These are phyloP conservation scores for Trichoderma asperellum DNA, from an alignment of 2,329 filamentous ascomycete genomes.

Conservation along the genomic window DNA sequence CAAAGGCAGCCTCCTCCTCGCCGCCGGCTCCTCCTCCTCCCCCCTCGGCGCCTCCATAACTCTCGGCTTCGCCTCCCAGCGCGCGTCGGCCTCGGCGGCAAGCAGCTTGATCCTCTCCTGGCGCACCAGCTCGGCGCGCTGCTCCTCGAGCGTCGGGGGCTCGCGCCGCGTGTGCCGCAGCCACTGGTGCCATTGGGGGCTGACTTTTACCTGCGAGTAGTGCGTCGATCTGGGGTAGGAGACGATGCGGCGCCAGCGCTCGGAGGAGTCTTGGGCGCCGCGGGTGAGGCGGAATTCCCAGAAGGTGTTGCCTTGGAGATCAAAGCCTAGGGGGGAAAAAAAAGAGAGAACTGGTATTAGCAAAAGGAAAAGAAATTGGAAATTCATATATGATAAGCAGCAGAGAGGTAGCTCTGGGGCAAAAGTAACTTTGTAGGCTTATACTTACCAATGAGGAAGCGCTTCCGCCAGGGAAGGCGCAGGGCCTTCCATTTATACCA, in stretches of 20 bases:
- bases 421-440: not conserved
- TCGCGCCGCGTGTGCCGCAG: slow-evolving; percentile 61
- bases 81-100: slow-evolving; percentile 64
- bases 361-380: not conserved
- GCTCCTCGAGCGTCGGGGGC: slow-evolving; percentile 61
- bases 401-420: not conserved
- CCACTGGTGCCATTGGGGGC: slow-evolving; percentile 71
- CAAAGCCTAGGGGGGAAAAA: slow-evolving; percentile 53
- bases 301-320: slow-evolving; percentile 69
- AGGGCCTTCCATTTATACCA: slow-evolving; percentile 68
- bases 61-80: slow-evolving; percentile 64
- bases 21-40: slow-evolving; percentile 26
- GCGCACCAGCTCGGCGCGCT: slow-evolving; percentile 56
- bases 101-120: slow-evolving; percentile 58
- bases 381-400: not conserved
- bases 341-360: too few relatives aligned
- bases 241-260: slow-evolving; percentile 65
- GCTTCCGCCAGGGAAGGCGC: slow-evolving; percentile 65
- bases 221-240: slow-evolving; percentile 59
- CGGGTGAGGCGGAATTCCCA: slow-evolving; percentile 66
- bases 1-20: not conserved
- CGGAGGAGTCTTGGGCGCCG: slow-evolving; percentile 37
- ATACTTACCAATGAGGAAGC: slow-evolving; percentile 61
- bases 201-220: slow-evolving; percentile 59
- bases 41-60: slow-evolving; percentile 46